These are phyloP conservation scores for Auricularia sp. DNA, from an alignment of 768 basidiomycete species.

Conservation along the genomic window DNA sequence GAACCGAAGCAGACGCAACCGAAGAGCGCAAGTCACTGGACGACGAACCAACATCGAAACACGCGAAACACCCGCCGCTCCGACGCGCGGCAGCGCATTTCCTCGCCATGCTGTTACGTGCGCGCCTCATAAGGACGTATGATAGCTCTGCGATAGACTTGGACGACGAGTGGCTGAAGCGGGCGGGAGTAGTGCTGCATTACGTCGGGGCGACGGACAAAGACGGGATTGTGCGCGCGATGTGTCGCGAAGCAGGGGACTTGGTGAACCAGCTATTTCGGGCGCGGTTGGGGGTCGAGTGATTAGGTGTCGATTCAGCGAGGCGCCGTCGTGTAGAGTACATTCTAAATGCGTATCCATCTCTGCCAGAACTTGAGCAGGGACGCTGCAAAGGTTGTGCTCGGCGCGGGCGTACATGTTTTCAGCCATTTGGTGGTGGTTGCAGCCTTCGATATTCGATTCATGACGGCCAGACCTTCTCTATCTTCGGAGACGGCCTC, in stretches of 20 bases:
- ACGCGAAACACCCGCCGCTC: constrained; percentile 65
- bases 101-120: constrained; percentile 56
- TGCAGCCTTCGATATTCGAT: constrained; percentile 84
- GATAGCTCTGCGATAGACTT: constrained; percentile 16
- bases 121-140: constrained; percentile 42
- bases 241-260: constrained; percentile 65
- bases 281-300: background rate
- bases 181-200: constrained; percentile 49
- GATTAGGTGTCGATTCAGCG: background rate
- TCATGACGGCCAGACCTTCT: constrained; percentile 91
- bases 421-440: constrained; percentile 35
- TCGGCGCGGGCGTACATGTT: background rate
- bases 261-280: constrained; percentile 10
- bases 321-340: background rate
- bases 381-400: background rate
- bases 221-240: constrained; percentile 59
- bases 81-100: constrained; percentile 84
- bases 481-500: constrained; percentile 73
- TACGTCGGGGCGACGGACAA: constrained; percentile 66
- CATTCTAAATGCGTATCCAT: background rate
- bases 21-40: constrained; percentile 27
- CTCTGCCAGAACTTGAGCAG: too few relatives aligned
- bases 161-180: constrained; percentile 27
- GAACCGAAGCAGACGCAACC: constrained; percentile 29
- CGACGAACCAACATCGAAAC: constrained; percentile 42